Percentiles rank a stretch among this genome's conserved stretches.
phyloP scores from a whole-genome alignment of 805 yeast species.

The Candida maesae region DNA sequence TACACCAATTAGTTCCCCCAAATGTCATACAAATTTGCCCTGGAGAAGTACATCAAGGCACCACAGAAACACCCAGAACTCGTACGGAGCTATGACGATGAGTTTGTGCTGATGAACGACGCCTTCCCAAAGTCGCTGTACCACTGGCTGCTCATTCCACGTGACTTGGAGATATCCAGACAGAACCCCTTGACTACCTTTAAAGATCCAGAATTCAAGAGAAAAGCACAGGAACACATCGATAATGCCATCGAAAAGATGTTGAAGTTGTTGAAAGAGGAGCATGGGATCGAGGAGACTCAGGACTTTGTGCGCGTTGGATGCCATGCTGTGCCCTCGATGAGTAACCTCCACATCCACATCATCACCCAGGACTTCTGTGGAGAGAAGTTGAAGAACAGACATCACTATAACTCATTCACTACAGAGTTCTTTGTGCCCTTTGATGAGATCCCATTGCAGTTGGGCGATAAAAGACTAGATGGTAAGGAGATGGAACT shows the following conservation, averaged over 20 bases:
- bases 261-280: conserved; percentile 6
- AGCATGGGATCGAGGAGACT: conserved; percentile 20
- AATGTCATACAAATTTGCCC: conserved; percentile 38
- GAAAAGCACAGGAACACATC: conserved; percentile 13
- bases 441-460: conserved; percentile 46
- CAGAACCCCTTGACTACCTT: conserved; percentile 43
- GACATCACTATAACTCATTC: conserved; percentile 69
- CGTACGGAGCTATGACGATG: conserved; percentile 46
- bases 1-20: too few species aligned
- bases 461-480: conserved; percentile 37
- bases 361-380: conserved; percentile 62
- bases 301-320: conserved; percentile 46
- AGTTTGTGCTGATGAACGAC: conserved; percentile 56
- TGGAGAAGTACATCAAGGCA: conserved; percentile 43
- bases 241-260: conserved; percentile 13
- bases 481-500: conserved; percentile 39
- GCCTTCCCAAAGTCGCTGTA: conserved; percentile 56
- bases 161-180: conserved; percentile 37
- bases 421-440: conserved; percentile 59
- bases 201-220: conserved; percentile 18
- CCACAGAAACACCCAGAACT: conserved; percentile 38
- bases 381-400: conserved; percentile 52
- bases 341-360: conserved; percentile 70
- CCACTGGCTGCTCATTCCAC: conserved; percentile 62
- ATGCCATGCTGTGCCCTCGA: conserved; percentile 67